phyloP scores from a whole-genome alignment of 345 rosid genomes.

The Camelina sativa region DNA sequence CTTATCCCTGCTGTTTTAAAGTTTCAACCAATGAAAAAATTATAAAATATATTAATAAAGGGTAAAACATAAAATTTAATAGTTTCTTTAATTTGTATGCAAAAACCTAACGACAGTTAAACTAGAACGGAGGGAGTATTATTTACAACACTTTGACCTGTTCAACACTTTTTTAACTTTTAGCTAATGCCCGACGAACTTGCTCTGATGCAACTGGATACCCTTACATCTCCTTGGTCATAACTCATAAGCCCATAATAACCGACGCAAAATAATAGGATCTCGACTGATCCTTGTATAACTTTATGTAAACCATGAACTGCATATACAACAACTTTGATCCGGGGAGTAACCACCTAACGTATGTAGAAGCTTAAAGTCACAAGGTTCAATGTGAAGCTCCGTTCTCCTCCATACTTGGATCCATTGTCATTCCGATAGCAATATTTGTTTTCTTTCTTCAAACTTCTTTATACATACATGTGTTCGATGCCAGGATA shows the following conservation, averaged over 20 bases:
- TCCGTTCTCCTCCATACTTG: background rate
- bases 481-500: background rate
- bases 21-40: too few relatives aligned
- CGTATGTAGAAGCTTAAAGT: background rate
- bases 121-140: too few relatives aligned
- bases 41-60: too few relatives aligned
- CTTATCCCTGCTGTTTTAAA: too few relatives aligned
- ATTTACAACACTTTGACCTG: background rate
- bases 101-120: too few relatives aligned
- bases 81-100: too few relatives aligned
- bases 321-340: background rate
- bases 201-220: background rate
- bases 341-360: background rate
- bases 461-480: background rate
- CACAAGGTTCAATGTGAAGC: background rate
- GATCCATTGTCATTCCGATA: background rate
- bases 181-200: background rate
- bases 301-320: background rate
- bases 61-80: too few relatives aligned
- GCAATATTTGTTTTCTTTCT: background rate
- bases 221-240: background rate
- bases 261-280: background rate
- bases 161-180: background rate
- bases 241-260: background rate
- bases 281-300: background rate